Evolutionary conservation across 768 basidiomycete genomes (phyloP), one percentile per base, ranked within the genome.

Genomic region (Myochromella boudieri): DNA sequence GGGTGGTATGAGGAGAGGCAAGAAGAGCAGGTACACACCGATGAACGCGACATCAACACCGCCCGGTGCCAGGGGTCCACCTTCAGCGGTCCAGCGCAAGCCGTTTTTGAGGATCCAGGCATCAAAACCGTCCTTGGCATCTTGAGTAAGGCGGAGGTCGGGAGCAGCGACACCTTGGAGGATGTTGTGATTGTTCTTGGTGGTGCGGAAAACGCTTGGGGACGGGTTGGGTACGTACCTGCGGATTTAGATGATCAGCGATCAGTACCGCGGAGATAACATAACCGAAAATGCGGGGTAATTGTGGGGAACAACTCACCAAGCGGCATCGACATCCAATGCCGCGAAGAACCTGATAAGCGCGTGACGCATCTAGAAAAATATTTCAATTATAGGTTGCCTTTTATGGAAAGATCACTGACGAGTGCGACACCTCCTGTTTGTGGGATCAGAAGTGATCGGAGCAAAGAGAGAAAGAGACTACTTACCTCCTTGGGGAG

Each of bases 111-210:
- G 73, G 49, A 93, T 93, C 94, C 93, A 95, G 6, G 84, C 78
- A 56, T 89, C 87, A 55, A 91, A 91, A 45, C 75, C 79, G 46
- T 82, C 82, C 69, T 92, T 90, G 42, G 86, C 84, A 45, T 85
- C 82, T 53, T 86, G 76, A 1, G 82, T 86, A 36, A 97, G 78
- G 49, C 89, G 85, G 40, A 91, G 76, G 49, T 81, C 81, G 7
- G 87, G 83, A 10, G 82, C 68, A 1, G 93, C 87, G 41, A 97
- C 94, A 52, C 94, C 94, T 81, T 97, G 93, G 18, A 95, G 75
- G 62, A 91, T 91, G 69, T 92, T 92, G 80, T 92, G 90, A 74
- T 91, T 91, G 89, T 91, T 91, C 76, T 90, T 90, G 54, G 92
- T 95, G 51, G 88, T 92, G 53, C 92, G 84, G 79, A 95, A 95